phyloP scores from a whole-genome alignment of 2,329 filamentous ascomycete genomes.

The Arachnomyces sp. region DNA sequence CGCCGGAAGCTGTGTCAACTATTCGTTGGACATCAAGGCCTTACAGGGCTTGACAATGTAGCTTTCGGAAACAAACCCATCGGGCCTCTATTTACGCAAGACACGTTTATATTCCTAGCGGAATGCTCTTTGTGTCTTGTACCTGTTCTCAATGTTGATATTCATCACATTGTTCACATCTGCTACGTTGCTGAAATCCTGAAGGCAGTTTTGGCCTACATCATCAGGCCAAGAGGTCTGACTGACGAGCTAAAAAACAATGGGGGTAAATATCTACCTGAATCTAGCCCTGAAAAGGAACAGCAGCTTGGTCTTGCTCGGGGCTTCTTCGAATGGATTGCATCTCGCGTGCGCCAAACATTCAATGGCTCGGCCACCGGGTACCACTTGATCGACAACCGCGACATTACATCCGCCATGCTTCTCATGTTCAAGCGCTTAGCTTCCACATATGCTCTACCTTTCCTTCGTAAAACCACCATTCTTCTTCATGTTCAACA shows the following conservation, averaged over 20 bases:
- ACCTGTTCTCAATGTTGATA: slow-evolving; percentile 61
- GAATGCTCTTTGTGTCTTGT: slow-evolving; percentile 67
- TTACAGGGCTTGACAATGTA: slow-evolving; percentile 26
- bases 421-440: slow-evolving; percentile 28
- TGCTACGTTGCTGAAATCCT: slow-evolving; percentile 89
- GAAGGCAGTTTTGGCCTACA: slow-evolving; percentile 61
- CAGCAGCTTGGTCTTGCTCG: slow-evolving; percentile 21
- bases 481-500: slow-evolving; percentile 82
- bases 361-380: not conserved
- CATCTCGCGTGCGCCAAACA: slow-evolving; percentile 6
- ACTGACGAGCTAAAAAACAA: slow-evolving; percentile 26
- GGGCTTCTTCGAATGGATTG: slow-evolving; percentile 32
- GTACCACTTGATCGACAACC: slow-evolving; percentile 18
- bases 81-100: slow-evolving; percentile 31
- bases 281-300: slow-evolving; percentile 16
- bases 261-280: slow-evolving; percentile 13
- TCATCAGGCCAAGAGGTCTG: slow-evolving; percentile 30
- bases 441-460: slow-evolving; percentile 75
- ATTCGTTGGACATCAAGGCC: slow-evolving; percentile 53
- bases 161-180: slow-evolving; percentile 70
- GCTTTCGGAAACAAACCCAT: slow-evolving; percentile 29
- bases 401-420: slow-evolving; percentile 16
- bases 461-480: slow-evolving; percentile 77
- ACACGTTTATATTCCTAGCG: slow-evolving; percentile 57
- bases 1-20: slow-evolving; percentile 68